Evolutionary conservation across 805 yeast genomes (phyloP).

Genomic region (Ogataea thermomethanolica): DNA sequence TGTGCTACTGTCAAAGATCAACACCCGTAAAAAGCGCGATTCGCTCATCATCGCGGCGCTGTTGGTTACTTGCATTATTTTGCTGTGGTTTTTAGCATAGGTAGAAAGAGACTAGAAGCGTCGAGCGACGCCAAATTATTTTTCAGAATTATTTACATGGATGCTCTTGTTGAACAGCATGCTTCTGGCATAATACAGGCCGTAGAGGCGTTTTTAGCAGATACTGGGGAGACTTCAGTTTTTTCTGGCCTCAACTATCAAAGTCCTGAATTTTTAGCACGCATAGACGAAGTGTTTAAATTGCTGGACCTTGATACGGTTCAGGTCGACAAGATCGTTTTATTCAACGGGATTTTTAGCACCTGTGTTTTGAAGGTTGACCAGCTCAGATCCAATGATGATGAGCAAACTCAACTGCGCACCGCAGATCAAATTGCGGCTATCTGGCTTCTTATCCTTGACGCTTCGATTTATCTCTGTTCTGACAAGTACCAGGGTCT

Average conservation of each 20-base stretch:
- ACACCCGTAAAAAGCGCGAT: constrained; percentile 85
- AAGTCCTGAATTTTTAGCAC: background rate
- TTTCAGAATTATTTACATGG: constrained; percentile 2
- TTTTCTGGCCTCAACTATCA: background rate
- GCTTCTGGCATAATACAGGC: constrained; percentile 2
- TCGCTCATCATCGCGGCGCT: constrained; percentile 76
- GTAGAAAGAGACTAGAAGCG: background rate
- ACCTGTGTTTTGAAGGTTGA: constrained; percentile 5
- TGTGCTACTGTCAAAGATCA: constrained; percentile 70
- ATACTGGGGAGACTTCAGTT: background rate
- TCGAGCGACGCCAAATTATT: constrained; percentile 5
- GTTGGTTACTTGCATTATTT: constrained; percentile 66
- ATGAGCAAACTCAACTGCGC: background rate
- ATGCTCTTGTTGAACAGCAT: constrained; percentile 8
- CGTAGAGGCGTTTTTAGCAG: background rate
- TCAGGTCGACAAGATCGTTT: constrained; percentile 9
- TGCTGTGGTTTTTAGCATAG: constrained; percentile 41
- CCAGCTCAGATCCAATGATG: constrained; percentile 1
- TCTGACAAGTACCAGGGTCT: constrained; percentile 8
- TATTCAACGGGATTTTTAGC: constrained; percentile 18
- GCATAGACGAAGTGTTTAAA: background rate
- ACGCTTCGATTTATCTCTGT: constrained; percentile 21
- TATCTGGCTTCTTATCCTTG: constrained; percentile 19
- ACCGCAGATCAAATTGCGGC: constrained; percentile 3
- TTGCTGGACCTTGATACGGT: constrained; percentile 6